These are phyloP conservation scores for Aspergillus sp. DNA, from an alignment of 2,329 filamentous ascomycete species.

Conservation along the genomic window DNA sequence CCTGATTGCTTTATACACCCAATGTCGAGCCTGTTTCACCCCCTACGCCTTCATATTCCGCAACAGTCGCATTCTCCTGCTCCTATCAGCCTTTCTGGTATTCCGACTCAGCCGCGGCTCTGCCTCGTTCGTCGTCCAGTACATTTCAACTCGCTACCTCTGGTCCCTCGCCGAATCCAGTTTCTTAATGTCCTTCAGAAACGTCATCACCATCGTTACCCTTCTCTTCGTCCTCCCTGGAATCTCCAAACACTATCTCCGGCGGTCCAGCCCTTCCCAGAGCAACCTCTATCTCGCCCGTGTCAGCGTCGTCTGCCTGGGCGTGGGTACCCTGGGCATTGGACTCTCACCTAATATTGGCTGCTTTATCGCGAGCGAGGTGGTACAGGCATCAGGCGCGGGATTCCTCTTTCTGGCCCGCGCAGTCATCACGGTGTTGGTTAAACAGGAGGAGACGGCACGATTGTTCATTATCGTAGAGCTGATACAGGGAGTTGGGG, in stretches of 20 bases:
- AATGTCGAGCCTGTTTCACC: constrained; percentile 20
- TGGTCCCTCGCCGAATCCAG: constrained; percentile 41
- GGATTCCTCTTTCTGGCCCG: constrained; percentile 42
- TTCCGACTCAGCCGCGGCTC: constrained; percentile 43
- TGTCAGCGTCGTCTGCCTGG: constrained; percentile 37
- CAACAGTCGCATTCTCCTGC: constrained; percentile 34
- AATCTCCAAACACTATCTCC: constrained; percentile 31
- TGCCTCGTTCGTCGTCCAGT: constrained; percentile 42
- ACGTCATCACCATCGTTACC: constrained; percentile 40
- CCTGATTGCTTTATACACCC: constrained; percentile 9
- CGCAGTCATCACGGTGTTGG: constrained; percentile 41
- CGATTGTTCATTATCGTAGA: constrained; percentile 44
- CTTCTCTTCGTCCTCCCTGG: constrained; percentile 41
- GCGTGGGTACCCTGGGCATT: constrained; percentile 39
- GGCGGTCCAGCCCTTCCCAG: constrained; percentile 28
- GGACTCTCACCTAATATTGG: constrained; percentile 38
- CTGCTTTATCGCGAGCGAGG: constrained; percentile 37
- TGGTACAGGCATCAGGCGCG: constrained; percentile 42
- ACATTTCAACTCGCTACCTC: constrained; percentile 44
- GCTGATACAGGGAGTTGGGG: constrained; percentile 41
- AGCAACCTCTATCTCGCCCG: constrained; percentile 43
- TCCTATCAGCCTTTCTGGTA: constrained; percentile 41
- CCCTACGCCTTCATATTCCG: constrained; percentile 36
- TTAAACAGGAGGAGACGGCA: constrained; percentile 42
- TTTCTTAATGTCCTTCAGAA: constrained; percentile 40